These are phyloP conservation scores for Forsythia suspensa DNA, from an alignment of 257 asterid genomes.

Conservation along the genomic window DNA sequence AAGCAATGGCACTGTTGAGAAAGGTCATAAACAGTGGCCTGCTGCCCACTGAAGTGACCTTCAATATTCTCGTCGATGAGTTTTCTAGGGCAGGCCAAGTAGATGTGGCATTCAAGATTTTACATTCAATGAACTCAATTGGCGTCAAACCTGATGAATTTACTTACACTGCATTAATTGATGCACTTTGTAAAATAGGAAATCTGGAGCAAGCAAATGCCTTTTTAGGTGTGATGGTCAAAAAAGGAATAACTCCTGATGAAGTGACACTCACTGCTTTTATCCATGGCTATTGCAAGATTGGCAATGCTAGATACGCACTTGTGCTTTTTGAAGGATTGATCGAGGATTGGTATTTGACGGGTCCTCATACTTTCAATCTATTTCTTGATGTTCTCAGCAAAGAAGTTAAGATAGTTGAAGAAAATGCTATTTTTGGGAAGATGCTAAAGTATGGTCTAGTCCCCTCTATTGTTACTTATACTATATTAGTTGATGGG, in stretches of 20 bases:
- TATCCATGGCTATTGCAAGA: constrained; percentile 35
- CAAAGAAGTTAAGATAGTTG: constrained; percentile 30
- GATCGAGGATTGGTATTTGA: constrained; percentile 22
- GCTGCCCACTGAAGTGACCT: constrained; percentile 41
- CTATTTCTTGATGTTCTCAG: constrained; percentile 34
- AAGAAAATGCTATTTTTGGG: constrained; percentile 36
- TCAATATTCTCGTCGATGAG: constrained; percentile 38
- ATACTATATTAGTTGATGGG: constrained; percentile 38
- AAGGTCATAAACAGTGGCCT: constrained; percentile 33
- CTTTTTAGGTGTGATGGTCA: constrained; percentile 35
- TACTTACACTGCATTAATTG: constrained; percentile 46
- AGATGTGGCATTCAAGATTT: constrained; percentile 36
- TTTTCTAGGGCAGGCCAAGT: constrained; percentile 38
- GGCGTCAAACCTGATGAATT: constrained; percentile 36
- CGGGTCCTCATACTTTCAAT: constrained; percentile 35
- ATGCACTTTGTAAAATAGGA: constrained; percentile 36
- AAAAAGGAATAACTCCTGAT: constrained; percentile 37
- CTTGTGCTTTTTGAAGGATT: constrained; percentile 25
- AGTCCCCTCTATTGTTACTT: constrained; percentile 45
- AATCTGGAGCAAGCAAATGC: constrained; percentile 29
- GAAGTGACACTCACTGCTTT: constrained; percentile 46
- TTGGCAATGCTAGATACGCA: constrained; percentile 19
- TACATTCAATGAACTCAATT: constrained; percentile 33
- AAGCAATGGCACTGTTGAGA: constrained; percentile 38
- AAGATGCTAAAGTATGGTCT: constrained; percentile 44